Percentiles rank a stretch among this genome's conserved stretches.
Conservation (phyloP, 2,329 filamentous ascomycete species). For the Verticillium isaacii region DNA sequence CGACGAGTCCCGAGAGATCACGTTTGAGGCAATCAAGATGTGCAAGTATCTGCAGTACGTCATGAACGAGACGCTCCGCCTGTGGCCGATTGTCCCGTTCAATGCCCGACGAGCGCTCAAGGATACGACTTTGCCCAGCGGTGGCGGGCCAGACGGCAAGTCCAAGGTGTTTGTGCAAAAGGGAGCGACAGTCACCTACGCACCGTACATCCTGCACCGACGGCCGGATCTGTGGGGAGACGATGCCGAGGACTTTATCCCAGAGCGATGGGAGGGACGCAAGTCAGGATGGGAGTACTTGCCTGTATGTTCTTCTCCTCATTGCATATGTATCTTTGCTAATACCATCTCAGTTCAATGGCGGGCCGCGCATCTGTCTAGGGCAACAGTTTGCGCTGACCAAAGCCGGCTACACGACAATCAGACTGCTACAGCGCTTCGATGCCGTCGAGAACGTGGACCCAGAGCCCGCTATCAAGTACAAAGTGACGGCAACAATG, state of each 20-base stretch:
- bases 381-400: conserved; percentile 27
- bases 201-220: conserved; percentile 24
- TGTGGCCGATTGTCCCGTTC: conserved; percentile 27
- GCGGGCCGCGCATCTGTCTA: conserved; percentile 28
- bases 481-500: not conserved
- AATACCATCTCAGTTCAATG: conserved; percentile 20
- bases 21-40: conserved; percentile 14
- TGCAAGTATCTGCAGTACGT: conserved; percentile 18
- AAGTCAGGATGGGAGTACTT: conserved; percentile 26
- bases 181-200: conserved; percentile 19
- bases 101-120: conserved; percentile 23
- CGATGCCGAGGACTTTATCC: conserved; percentile 28
- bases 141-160: conserved; percentile 27
- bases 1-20: conserved; percentile 3
- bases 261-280: conserved; percentile 30
- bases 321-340: not conserved
- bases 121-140: conserved; percentile 27
- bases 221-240: conserved; percentile 28
- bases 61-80: conserved; percentile 22
- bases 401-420: conserved; percentile 17
- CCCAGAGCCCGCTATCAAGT: not conserved
- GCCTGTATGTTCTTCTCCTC: conserved; percentile 8
- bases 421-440: conserved; percentile 18
- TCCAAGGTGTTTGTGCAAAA: conserved; percentile 22
- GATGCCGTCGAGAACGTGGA: conserved; percentile 9